Percentiles rank a stretch among this genome's conserved stretches.
phyloP scores from a whole-genome alignment of 1,139 yeast species.

The Yamadazyma sp. region DNA sequence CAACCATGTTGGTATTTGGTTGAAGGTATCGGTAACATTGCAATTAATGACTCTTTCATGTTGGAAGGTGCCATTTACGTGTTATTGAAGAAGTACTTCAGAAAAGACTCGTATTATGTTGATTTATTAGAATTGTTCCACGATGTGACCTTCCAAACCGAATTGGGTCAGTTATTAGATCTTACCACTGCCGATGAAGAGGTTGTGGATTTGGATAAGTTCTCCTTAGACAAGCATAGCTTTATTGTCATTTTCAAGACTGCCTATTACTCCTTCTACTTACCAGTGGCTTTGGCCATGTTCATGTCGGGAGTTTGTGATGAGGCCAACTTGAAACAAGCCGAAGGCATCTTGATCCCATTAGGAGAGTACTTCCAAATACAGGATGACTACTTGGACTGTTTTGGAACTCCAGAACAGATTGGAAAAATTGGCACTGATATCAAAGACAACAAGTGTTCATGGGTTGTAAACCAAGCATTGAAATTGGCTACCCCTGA shows the following conservation, averaged over 20 bases:
- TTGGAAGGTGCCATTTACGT: slow-evolving; percentile 93
- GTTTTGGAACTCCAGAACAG: slow-evolving; percentile 96
- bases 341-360: slow-evolving; percentile 83
- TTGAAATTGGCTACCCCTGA: slow-evolving; percentile 73
- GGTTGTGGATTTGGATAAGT: slow-evolving; percentile 81
- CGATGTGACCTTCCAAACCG: slow-evolving; percentile 95
- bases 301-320: slow-evolving; percentile 77
- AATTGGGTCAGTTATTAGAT: slow-evolving; percentile 93
- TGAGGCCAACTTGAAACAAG: slow-evolving; percentile 81
- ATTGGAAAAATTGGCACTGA: slow-evolving; percentile 99
- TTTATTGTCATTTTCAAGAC: slow-evolving; percentile 96
- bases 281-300: slow-evolving; percentile 98
- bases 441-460: slow-evolving; percentile 96
- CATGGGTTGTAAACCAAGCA: slow-evolving; percentile 97
- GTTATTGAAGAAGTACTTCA: slow-evolving; percentile 86
- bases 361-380: slow-evolving; percentile 98
- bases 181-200: slow-evolving; percentile 97
- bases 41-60: slow-evolving; percentile 97
- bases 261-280: slow-evolving; percentile 94
- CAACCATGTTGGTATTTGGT: slow-evolving; percentile 97
- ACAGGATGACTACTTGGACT: slow-evolving; percentile 96
- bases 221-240: slow-evolving; percentile 85
- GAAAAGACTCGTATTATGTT: slow-evolving; percentile 76
- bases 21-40: slow-evolving; percentile 83
- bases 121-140: slow-evolving; percentile 91